Evolutionary conservation across 768 basidiomycete genomes (phyloP).

Genomic region (Tylopilus cervinicoccineus): DNA sequence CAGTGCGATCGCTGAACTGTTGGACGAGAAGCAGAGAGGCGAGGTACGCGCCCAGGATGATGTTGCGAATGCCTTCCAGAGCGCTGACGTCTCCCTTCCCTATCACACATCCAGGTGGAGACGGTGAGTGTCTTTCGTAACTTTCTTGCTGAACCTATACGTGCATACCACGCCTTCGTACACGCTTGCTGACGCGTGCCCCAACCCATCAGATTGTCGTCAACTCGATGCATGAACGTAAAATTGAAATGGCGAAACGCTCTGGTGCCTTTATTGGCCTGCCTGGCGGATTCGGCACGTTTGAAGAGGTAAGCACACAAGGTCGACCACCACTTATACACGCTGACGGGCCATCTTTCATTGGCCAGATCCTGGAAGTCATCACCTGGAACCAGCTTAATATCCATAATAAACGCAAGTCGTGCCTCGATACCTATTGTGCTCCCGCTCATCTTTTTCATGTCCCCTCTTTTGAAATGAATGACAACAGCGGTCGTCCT

Average conservation of each 20-base stretch:
- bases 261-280: constrained; percentile 80
- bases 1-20: constrained; percentile 14
- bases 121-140: constrained; percentile 23
- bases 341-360: constrained; percentile 2
- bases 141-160: background rate
- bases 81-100: constrained; percentile 11
- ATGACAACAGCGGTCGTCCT: constrained; percentile 65
- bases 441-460: background rate
- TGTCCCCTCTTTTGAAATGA: background rate
- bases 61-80: background rate
- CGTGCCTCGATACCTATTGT: constrained; percentile 4
- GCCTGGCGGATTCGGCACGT: constrained; percentile 93
- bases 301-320: constrained; percentile 72
- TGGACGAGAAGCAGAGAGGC: constrained; percentile 32
- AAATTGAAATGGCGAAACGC: constrained; percentile 84
- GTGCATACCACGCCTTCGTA: constrained; percentile 1
- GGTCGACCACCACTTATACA: background rate
- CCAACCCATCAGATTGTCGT: constrained; percentile 55
- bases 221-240: constrained; percentile 84
- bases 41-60: constrained; percentile 27
- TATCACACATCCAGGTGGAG: constrained; percentile 22
- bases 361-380: constrained; percentile 74
- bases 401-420: constrained; percentile 78
- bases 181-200: constrained; percentile 7
- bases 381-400: constrained; percentile 93